phyloP scores from a whole-genome alignment of 192 early-diverging fungal species.

The Backusella macrospora region DNA sequence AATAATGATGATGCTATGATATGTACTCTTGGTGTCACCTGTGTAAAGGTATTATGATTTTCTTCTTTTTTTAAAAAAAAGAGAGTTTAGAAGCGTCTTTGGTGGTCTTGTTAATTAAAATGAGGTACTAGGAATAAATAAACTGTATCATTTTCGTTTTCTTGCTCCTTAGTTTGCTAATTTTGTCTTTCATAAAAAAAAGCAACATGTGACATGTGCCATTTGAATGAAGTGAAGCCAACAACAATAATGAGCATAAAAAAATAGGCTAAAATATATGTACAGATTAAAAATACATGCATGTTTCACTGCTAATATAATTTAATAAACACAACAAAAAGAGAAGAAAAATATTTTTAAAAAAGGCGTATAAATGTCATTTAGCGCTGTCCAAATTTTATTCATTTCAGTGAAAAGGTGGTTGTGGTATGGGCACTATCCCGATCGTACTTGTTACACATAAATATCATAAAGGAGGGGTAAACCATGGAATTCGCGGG shows the following conservation, averaged over 20 bases:
- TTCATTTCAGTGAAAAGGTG: neutral
- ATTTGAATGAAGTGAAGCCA: neutral
- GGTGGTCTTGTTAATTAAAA: too few relatives aligned
- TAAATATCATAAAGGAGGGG: neutral
- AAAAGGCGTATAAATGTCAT: neutral
- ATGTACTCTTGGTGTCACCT: too few relatives aligned
- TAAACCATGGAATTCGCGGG: constrained; percentile 11
- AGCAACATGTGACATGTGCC: neutral
- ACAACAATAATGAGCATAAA: neutral
- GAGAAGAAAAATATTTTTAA: neutral
- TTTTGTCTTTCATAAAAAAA: constrained; percentile 1
- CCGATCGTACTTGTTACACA: neutral
- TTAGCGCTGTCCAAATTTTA: neutral
- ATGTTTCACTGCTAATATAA: neutral
- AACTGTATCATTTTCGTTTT: neutral
- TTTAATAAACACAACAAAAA: neutral
- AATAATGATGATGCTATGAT: too few relatives aligned
- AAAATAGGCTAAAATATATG: neutral
- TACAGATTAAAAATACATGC: neutral
- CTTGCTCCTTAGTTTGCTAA: neutral
- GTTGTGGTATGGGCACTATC: neutral
- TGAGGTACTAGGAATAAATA: neutral
- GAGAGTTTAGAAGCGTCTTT: too few relatives aligned
- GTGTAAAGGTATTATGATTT: too few relatives aligned
- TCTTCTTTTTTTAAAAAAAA: too few relatives aligned